These are phyloP conservation scores for Cucurbitaria berberidis DNA, from an alignment of 2,329 filamentous ascomycete genomes.

Conservation along the genomic window DNA sequence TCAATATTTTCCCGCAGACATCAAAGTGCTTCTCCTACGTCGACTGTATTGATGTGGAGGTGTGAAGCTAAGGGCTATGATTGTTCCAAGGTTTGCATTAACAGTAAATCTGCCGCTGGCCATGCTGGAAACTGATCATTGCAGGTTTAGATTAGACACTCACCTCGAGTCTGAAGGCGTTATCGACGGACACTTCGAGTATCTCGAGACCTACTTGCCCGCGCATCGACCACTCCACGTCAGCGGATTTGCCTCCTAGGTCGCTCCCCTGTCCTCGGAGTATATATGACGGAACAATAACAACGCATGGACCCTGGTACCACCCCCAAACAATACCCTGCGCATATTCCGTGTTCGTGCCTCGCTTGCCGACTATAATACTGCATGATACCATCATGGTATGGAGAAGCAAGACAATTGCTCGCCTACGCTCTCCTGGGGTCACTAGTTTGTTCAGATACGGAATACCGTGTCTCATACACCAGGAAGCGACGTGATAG, in stretches of 20 bases:
- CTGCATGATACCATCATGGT: background rate
- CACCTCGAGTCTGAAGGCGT: too few relatives aligned
- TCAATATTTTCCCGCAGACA: slow-evolving; percentile 20
- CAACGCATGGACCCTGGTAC: too few relatives aligned
- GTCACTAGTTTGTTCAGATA: background rate
- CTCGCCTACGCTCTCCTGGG: background rate
- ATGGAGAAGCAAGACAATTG: background rate
- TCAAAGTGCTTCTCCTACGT: slow-evolving; percentile 15
- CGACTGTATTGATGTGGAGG: slow-evolving; percentile 13
- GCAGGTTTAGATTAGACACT: too few relatives aligned
- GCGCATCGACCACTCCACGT: slow-evolving; percentile 8
- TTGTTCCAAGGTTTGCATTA: slow-evolving; percentile 31
- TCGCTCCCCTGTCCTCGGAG: slow-evolving; percentile 2
- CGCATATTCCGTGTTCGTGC: slow-evolving; percentile 6
- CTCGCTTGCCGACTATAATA: background rate
- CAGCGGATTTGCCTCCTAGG: slow-evolving; percentile 1
- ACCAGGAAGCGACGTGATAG: background rate
- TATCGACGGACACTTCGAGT: too few relatives aligned
- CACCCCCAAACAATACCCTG: slow-evolving; percentile 1
- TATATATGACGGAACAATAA: slow-evolving; percentile 4
- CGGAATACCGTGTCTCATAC: background rate
- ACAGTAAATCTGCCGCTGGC: slow-evolving; percentile 16
- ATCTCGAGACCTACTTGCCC: slow-evolving; percentile 15
- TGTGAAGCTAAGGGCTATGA: too few relatives aligned
- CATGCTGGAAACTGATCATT: slow-evolving; percentile 27